A percentile compares a stretch with the other conserved stretches of the same genome.
Conservation (phyloP, 129 eudicot species). For the Pittosporum tobira region DNA sequence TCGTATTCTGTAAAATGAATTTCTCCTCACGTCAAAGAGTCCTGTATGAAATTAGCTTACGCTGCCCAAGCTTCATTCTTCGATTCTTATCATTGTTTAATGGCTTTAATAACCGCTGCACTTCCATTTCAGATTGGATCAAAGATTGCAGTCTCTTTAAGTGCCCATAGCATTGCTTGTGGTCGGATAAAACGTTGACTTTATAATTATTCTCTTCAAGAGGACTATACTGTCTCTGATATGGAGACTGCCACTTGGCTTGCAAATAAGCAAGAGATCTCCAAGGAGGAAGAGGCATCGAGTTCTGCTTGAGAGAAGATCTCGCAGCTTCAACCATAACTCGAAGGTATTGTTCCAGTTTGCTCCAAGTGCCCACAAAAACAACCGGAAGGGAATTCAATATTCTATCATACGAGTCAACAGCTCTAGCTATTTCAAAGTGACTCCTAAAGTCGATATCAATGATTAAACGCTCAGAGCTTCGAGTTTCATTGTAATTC, state of each 20-base stretch:
- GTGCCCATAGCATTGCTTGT: conserved; percentile 50
- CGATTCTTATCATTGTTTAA: conserved; percentile 13
- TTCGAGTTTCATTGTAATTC: conserved; percentile 26
- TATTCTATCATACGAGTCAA: conserved; percentile 54
- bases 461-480: conserved; percentile 47
- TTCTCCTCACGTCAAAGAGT: too few species aligned
- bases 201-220: conserved; percentile 14
- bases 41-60: conserved; percentile 24
- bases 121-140: conserved; percentile 47
- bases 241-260: too few species aligned
- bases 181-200: conserved; percentile 18
- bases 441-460: conserved; percentile 81
- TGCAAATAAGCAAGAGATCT: conserved; percentile 63
- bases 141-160: conserved; percentile 45
- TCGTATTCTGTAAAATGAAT: conserved; percentile 10
- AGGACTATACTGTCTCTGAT: too few species aligned
- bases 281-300: conserved; percentile 93
- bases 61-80: conserved; percentile 37
- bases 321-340: conserved; percentile 82
- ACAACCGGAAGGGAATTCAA: conserved; percentile 54
- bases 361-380: conserved; percentile 54
- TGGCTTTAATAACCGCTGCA: conserved; percentile 35
- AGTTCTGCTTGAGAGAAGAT: too few species aligned
- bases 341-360: conserved; percentile 54
- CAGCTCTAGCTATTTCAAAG: too few species aligned